Evolutionary conservation across 768 basidiomycete species (phyloP), one percentile per base, ranked within the genome.

Genomic region (Boletus rubroflammeus): DNA sequence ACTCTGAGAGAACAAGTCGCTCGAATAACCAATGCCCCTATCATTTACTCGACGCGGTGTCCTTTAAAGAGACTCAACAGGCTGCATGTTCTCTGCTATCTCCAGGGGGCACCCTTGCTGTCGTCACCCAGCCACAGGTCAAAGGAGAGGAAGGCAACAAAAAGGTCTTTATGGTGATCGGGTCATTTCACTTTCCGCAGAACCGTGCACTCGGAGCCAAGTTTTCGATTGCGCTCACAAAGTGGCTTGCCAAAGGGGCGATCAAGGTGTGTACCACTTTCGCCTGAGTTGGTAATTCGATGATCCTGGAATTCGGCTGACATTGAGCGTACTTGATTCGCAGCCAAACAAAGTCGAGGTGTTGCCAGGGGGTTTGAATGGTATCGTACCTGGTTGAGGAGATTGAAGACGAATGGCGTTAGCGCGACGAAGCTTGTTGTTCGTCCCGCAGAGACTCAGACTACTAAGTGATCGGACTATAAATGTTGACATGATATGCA

Each of bases 341-440:
- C 42, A 73, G 76, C 75, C 75, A 1, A 73, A 71, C 50, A 56
- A 59, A 17, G 59, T 74, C 15, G 73, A 78, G 55, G 66, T 76
- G 6, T 47, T 79, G 17, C 67, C 75, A 2, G 63, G 64, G 14
- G 76, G 77, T 0, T 51, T 78, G 17, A 60, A 58, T 0, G 75
- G 70, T 7, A 64, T 78, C 8, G 53, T 47, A 0, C 58, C 57
- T 36, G 75, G 71, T 35, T 79, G 52, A 55, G 65, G 47, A 62
- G 63, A 40, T 36, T 78, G 50, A 52, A 62, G 55, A 55, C 9
- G 5, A 40, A 60, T 6, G 59, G 70, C 7, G 58, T 78, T 25
- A 78, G 75, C 25, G 76, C 68, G 1, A 60, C 59, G n/a, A 79
- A 78, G 62, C 56, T 78, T 3, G 64, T 79, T 8, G 71, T 65